These are phyloP conservation scores for Ulvella scutata DNA, from an alignment of 139 green algal species.

Conservation along the genomic window DNA sequence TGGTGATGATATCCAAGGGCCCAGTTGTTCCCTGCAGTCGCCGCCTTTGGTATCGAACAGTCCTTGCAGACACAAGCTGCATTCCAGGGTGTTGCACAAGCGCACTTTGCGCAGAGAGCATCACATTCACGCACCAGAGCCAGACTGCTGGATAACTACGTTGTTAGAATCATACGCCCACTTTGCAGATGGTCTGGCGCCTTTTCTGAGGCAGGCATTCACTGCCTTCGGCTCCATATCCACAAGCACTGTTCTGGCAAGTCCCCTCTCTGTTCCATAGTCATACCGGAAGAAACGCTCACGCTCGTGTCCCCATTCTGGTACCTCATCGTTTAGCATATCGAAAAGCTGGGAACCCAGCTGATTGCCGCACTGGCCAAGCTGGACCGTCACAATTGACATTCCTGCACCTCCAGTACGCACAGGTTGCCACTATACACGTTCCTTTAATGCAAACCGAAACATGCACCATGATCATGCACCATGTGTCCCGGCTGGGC, in stretches of 20 bases:
- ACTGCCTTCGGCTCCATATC: constrained; percentile 79
- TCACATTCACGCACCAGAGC: background rate
- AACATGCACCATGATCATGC: too few species aligned
- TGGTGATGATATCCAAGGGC: constrained; percentile 50
- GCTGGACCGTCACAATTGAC: constrained; percentile 55
- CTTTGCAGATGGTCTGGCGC: background rate
- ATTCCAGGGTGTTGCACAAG: constrained; percentile 29
- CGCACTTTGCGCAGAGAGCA: background rate
- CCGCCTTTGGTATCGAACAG: too few species aligned
- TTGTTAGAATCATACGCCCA: background rate
- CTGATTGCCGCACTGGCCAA: constrained; percentile 75
- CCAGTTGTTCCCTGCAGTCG: constrained; percentile 78
- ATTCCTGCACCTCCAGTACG: too few species aligned
- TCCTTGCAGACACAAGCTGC: constrained; percentile 27
- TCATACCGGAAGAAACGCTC: background rate
- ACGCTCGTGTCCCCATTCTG: background rate
- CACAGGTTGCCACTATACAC: too few species aligned
- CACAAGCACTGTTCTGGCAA: constrained; percentile 52
- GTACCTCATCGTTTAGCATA: constrained; percentile 30
- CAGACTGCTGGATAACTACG: background rate
- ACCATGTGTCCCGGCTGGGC: too few species aligned
- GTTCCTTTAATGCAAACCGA: too few species aligned
- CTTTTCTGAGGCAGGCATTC: constrained; percentile 1
- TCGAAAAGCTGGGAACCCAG: constrained; percentile 50
- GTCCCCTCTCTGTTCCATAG: background rate